A percentile compares a stretch with the other conserved stretches of the same genome.
These are phyloP conservation scores for Xylaria sp. DNA, from an alignment of 2,329 filamentous ascomycete species.

Conservation along the genomic window DNA sequence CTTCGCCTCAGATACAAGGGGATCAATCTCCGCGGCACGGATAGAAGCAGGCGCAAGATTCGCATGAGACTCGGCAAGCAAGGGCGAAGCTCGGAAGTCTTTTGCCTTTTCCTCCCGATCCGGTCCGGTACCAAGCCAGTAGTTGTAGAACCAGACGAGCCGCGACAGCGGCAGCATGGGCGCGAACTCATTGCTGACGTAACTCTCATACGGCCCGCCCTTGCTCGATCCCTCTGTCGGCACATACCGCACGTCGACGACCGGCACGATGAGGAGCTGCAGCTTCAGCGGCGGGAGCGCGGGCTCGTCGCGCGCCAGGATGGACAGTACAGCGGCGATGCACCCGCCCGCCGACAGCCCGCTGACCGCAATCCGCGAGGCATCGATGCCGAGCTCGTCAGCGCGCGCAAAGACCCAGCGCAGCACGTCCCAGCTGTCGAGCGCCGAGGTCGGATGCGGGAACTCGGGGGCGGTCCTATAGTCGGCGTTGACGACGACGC, in stretches of 20 bases:
- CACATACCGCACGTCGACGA: slow-evolving; percentile 51
- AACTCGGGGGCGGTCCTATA: slow-evolving; percentile 64
- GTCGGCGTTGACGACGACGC: slow-evolving; percentile 62
- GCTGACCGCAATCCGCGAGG: slow-evolving; percentile 41
- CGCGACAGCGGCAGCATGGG: slow-evolving; percentile 51
- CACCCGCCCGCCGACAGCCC: slow-evolving; percentile 48
- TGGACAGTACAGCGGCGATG: slow-evolving; percentile 44
- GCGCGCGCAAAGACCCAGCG: slow-evolving; percentile 54
- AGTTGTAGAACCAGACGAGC: slow-evolving; percentile 53
- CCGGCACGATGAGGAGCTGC: slow-evolving; percentile 52
- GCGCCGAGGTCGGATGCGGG: slow-evolving; percentile 59
- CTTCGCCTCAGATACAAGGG: slow-evolving; percentile 49
- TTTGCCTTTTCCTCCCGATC: slow-evolving; percentile 45
- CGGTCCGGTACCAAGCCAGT: slow-evolving; percentile 52
- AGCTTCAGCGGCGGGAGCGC: slow-evolving; percentile 47
- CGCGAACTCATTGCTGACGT: slow-evolving; percentile 49
- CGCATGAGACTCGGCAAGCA: slow-evolving; percentile 50
- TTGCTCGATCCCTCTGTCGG: slow-evolving; percentile 47
- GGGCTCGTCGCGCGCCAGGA: slow-evolving; percentile 45
- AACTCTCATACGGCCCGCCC: slow-evolving; percentile 49
- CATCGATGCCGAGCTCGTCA: slow-evolving; percentile 44
- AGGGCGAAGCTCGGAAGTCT: slow-evolving; percentile 51
- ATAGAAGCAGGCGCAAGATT: slow-evolving; percentile 51
- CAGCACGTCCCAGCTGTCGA: slow-evolving; percentile 61
- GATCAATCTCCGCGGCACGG: slow-evolving; percentile 51